Conservation (phyloP, 2,329 filamentous ascomycete genomes). For the Penicillium sp. region DNA sequence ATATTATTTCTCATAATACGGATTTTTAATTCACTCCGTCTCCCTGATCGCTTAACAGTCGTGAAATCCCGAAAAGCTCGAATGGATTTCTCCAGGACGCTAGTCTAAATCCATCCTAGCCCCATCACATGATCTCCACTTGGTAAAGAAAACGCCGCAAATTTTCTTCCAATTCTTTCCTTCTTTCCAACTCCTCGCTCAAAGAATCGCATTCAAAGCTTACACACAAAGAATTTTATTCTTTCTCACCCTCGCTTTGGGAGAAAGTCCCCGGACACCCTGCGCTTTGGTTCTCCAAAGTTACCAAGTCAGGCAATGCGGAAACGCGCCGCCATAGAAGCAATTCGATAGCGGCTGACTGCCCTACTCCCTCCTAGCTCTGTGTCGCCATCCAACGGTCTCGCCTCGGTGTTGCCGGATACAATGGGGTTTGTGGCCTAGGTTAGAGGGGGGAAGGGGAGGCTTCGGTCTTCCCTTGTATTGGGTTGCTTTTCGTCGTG, state of each 20-base stretch:
- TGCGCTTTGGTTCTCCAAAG: conserved; percentile 42
- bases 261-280: conserved; percentile 99
- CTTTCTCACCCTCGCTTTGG: conserved; percentile 70
- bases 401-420: conserved; percentile 30
- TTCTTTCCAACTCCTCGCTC: conserved; percentile 78
- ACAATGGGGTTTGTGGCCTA: conserved; percentile 36
- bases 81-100: not conserved
- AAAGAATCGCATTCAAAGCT: conserved; percentile 99
- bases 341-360: conserved; percentile 77
- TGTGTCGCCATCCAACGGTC: conserved; percentile 54
- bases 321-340: conserved; percentile 99
- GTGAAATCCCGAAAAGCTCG: not conserved
- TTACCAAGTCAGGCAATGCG: conserved; percentile 60
- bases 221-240: conserved; percentile 69
- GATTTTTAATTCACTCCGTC: not conserved
- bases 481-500: conserved; percentile 79
- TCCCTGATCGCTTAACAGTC: no score
- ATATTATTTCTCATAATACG: not conserved
- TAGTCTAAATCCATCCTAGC: conserved; percentile 21
- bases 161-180: conserved; percentile 32
- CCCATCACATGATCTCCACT: conserved; percentile 19
- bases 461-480: conserved; percentile 30
- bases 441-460: conserved; percentile 36
- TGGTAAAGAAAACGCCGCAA: conserved; percentile 23
- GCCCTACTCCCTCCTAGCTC: conserved; percentile 50